Base-by-base conservation (phyloP, 2,329 filamentous ascomycete genomes). In the Aureobasidium melanogenum region DNA sequence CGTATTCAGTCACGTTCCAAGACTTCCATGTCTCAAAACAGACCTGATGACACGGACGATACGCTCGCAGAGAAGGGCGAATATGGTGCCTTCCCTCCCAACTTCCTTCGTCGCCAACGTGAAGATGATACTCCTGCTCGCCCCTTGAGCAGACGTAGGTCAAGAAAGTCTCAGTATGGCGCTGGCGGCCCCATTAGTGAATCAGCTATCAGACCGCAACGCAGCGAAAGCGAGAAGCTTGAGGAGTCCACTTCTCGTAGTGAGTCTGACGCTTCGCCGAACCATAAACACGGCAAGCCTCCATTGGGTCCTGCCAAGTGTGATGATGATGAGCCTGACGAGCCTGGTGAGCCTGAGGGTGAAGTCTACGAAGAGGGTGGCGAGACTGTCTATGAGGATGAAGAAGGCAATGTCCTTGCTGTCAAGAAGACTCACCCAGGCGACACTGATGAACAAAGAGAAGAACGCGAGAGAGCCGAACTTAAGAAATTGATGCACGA, bases 111-210 rank as follows among this genome's bases (percentile, higher is more conserved):
- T 34, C 85, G 91, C 2, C 88, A 94, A 64, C 82, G 77, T 57
- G 87, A 87, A 62, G 91, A 95, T 36, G 91, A 96, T 30, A 80
- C 78, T 41, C 76, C 78, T 9, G 84, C 85, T 66, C 82, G 88
- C 52, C 86, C 83, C 69, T 79, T 80, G 69, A 88, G 82, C 84
- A 63, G 86, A 82, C n/a, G 82, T 84, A 67, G 88, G 86, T 63
- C 75, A 2, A 64, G 68, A 36, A 80, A 80, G 70, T 87, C 81
- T 76, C 86, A 81, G 72, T 87, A 84, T 79, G 86, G 88, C 2
- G 87, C 89, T 3, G 94, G 94, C 64, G 94, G 94, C 0, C 94
- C 91, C 3, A 88, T 97, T 67, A 89, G 84, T 63, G 86, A 95
- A 69, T 96, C 93, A 38, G 94, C 94, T 26, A 97, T 97, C 67